Base-by-base conservation (phyloP, 768 basidiomycete genomes). In the Lentinula guzmanii region DNA sequence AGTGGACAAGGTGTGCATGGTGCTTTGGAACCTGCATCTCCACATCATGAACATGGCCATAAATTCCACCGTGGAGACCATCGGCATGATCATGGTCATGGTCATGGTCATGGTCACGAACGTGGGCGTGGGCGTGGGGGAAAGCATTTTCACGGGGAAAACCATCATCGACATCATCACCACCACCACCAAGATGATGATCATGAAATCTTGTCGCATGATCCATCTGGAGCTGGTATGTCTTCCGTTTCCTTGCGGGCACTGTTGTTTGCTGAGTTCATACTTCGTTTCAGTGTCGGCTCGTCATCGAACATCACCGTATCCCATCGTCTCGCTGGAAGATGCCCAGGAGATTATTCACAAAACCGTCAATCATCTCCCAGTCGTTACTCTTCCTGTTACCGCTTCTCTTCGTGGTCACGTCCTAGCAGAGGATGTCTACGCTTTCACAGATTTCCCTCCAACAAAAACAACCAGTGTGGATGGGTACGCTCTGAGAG, bases 401-500 rank as follows among this genome's bases (percentile, higher is more conserved):
- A 43, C 18, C 41, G 55, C 55, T 9, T 56, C 41, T 24, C 75
- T 96, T n/a, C 72, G 78, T 28, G 92, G 90, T 0, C 78, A 86
- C 64, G 79, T 93, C 24, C 79, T 95, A 1, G 90, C 91, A 0
- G 86, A 92, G 70, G 85, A 91, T 61, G 84, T 95, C 3, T 74
- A 78, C 62, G 86, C 91, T 4, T 75, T 83, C 1, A 77, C 81
- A 35, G 76, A 90, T 66, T 80, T 90, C 0, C 93, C 93, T 2
- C 69, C 71, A 3, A 80, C 80, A 1, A 70, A 76, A 16, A 91
- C 90, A 1, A 93, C 93, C 5, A 95, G 85, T 65, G 92, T 93
- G 10, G 93, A 95, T 70, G 93, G 93, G 0, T 96, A 96, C 69
- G 93, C 93, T 4, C 71, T 95, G 1, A 77, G 83, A 62, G 85